Evolutionary conservation across 2,329 filamentous ascomycete genomes (phyloP).

Genomic region (Fusarium poae): DNA sequence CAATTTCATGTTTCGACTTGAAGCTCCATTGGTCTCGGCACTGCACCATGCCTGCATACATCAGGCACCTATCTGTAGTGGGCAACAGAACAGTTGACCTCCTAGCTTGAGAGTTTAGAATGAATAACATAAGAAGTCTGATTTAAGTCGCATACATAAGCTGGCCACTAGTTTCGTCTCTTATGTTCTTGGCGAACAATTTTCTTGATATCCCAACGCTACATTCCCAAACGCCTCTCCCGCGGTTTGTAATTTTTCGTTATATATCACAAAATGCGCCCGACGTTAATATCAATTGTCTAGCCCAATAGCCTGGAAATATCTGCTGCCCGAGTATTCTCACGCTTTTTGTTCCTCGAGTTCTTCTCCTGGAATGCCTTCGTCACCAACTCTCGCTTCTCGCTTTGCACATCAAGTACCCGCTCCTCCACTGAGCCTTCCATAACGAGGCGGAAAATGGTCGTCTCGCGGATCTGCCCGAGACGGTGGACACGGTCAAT

Average conservation of each 20-base stretch:
- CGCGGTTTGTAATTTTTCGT: background rate
- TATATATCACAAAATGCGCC: conserved; percentile 22
- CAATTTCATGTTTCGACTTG: background rate
- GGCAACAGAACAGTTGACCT: no score
- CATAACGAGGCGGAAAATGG: conserved; percentile 84
- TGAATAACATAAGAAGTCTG: no score
- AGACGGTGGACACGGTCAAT: conserved; percentile 89
- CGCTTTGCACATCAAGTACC: conserved; percentile 81
- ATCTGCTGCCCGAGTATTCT: conserved; percentile 70
- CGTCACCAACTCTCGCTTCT: conserved; percentile 82
- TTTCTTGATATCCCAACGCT: background rate
- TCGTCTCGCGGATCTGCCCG: conserved; percentile 83
- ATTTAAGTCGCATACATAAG: no score
- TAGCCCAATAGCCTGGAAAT: conserved; percentile 62
- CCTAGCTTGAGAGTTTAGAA: no score
- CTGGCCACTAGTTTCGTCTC: no score
- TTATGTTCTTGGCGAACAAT: no score
- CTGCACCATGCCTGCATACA: background rate
- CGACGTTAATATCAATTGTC: background rate
- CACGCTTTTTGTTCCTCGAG: conserved; percentile 63
- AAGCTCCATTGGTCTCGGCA: background rate
- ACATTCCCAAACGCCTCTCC: background rate
- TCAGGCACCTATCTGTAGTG: background rate
- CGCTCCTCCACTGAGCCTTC: conserved; percentile 84
- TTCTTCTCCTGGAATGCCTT: conserved; percentile 82